These are phyloP conservation scores for Hippophae gyantsensis DNA, from an alignment of 306 rosid species.

Conservation along the genomic window DNA sequence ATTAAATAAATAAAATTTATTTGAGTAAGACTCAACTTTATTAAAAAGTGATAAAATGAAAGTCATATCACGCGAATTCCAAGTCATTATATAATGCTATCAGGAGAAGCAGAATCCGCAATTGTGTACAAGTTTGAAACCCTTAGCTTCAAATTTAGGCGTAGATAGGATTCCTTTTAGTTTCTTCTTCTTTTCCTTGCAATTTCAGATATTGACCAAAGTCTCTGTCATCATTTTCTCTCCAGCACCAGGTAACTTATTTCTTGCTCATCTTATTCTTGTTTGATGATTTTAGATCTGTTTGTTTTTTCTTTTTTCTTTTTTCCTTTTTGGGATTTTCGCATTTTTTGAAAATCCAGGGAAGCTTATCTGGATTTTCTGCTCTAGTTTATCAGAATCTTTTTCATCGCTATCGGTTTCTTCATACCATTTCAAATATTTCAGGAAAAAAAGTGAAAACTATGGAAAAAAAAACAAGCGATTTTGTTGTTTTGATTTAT, in stretches of 20 bases:
- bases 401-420: constrained; percentile 2
- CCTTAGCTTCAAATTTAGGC: not conserved
- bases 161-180: not conserved
- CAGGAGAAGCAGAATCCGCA: no score
- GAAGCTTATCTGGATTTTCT: not conserved
- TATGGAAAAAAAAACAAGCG: no score
- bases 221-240: not conserved
- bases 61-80: no score
- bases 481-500: not conserved
- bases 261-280: not conserved
- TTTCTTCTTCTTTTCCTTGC: constrained; percentile 8
- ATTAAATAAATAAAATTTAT: no score
- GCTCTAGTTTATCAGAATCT: constrained; percentile 3
- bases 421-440: not conserved
- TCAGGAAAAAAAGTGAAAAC: no score
- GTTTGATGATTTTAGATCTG: not conserved
- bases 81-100: no score
- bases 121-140: not conserved
- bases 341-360: constrained; percentile 6
- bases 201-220: constrained; percentile 5
- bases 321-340: not conserved
- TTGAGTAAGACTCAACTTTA: no score
- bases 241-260: constrained; percentile 5
- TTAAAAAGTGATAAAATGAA: no score
- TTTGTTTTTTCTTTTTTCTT: not conserved